These are phyloP conservation scores for Fusarium nanum DNA, from an alignment of 2,329 filamentous ascomycete genomes.

Conservation along the genomic window DNA sequence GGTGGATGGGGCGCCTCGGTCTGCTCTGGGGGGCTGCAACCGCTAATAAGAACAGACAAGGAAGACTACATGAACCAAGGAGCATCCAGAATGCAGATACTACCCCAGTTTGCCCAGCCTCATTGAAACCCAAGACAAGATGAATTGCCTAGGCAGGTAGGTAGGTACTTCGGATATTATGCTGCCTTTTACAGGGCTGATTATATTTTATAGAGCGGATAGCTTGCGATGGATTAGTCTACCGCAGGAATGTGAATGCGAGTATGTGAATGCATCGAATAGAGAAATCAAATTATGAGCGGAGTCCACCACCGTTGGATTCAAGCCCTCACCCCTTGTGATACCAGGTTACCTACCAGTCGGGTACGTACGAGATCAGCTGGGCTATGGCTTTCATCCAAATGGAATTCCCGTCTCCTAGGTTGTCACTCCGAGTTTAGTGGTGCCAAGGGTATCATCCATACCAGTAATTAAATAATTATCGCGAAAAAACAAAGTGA, in stretches of 20 bases:
- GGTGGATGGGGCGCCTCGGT: constrained; percentile 26
- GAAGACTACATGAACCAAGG: constrained; percentile 21
- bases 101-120: constrained; percentile 34
- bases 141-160: background rate
- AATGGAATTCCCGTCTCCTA: background rate
- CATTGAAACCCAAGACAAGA: constrained; percentile 12
- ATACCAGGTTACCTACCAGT: constrained; percentile 13
- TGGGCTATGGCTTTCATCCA: constrained; percentile 4
- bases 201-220: background rate
- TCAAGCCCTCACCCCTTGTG: constrained; percentile 12
- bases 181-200: background rate
- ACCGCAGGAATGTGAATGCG: constrained; percentile 7
- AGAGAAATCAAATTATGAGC: constrained; percentile 35
- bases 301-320: constrained; percentile 21
- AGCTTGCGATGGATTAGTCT: background rate
- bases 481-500: constrained; percentile 7
- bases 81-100: constrained; percentile 1
- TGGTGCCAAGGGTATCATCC: constrained; percentile 15
- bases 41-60: constrained; percentile 22
- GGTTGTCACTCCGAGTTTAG: background rate
- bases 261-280: background rate
- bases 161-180: background rate
- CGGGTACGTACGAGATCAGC: constrained; percentile 15
- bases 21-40: constrained; percentile 1
- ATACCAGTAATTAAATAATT: constrained; percentile 9